Evolutionary conservation across 306 rosid genomes (phyloP).

Genomic region (Cicer bijugum): DNA sequence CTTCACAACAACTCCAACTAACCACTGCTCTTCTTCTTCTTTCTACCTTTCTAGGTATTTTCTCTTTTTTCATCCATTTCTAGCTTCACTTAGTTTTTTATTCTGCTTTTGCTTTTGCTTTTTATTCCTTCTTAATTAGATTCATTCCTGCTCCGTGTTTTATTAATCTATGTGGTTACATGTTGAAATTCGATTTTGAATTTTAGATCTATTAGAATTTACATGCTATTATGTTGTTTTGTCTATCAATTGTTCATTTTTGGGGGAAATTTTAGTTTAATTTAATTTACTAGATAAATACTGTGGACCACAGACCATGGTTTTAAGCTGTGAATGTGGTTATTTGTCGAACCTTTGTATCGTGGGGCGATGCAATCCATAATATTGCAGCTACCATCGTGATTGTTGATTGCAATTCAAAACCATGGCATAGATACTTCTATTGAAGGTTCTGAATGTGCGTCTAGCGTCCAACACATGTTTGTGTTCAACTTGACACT

Average conservation of each 20-base stretch:
- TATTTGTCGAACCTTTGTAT: too few relatives aligned
- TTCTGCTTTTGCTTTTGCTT: neutral
- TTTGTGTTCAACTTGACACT: too few relatives aligned
- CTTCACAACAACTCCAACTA: neutral
- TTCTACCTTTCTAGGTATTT: constrained; percentile 17
- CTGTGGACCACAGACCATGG: too few relatives aligned
- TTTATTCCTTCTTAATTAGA: neutral
- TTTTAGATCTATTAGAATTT: constrained; percentile 44
- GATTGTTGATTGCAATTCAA: too few relatives aligned
- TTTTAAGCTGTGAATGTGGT: too few relatives aligned
- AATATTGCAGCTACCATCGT: too few relatives aligned
- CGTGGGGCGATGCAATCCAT: too few relatives aligned
- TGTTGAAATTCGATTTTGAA: neutral
- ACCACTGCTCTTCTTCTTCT: neutral
- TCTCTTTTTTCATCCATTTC: neutral
- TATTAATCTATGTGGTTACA: neutral
- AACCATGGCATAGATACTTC: too few relatives aligned
- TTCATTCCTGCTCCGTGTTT: neutral
- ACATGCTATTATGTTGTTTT: neutral
- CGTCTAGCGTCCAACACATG: too few relatives aligned
- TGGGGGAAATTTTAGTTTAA: neutral
- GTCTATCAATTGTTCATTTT: neutral
- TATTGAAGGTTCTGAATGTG: too few relatives aligned
- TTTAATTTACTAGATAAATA: neutral
- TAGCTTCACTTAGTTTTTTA: neutral